Evolutionary conservation across 2,329 filamentous ascomycete genomes (phyloP), one percentile per base, ranked within the genome.

Genomic region (Monilinia polystroma): DNA sequence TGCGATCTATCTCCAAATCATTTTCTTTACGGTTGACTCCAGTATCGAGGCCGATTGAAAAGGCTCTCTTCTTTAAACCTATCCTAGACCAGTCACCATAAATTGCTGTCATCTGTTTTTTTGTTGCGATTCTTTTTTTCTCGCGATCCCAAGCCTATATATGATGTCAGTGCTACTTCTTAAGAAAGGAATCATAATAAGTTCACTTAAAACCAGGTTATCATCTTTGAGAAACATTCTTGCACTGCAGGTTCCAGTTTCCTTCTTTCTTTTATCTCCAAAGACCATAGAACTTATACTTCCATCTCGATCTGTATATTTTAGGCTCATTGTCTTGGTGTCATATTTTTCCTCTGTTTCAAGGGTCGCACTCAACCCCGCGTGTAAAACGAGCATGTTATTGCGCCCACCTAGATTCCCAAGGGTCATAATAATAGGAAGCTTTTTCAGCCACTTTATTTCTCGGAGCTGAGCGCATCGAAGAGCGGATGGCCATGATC

Each of bases 11-110:
- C 20, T 35, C 12, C 11, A 20, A 38, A 23, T 32, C 20, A 43
- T 63, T 12, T 43, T 63, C 26, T 43, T 16, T 18, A n/a, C 62
- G 26, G 23, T 64, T 38, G 4, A 45, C 62, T 32, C 62, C 38
- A 23, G 51, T 47, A 23, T 47, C 51, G 11, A 64, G 20, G 38
- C 51, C 38, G 18, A 47, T 43, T n/a, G 23, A 45, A 38, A 32
- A 47, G 7, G 18, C 1, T 8, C 12, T 43, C 43, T 23, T 32
- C 6, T 14, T 43, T 16, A 32, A 56, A 8, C 38, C 38, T 16
- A 16, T 18, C 7, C 45, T 64, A 1, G 51, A 32, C n/a, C 45
- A 26, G 32, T 64, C 38, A 3, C 51, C 51, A 18, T 56, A 56
- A 16, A 56, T 35, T 16, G 45, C 41, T 2, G 38, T 35, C 7